These are phyloP conservation scores for Solanum megistacrolobum DNA, from an alignment of 257 asterid species.

Conservation along the genomic window DNA sequence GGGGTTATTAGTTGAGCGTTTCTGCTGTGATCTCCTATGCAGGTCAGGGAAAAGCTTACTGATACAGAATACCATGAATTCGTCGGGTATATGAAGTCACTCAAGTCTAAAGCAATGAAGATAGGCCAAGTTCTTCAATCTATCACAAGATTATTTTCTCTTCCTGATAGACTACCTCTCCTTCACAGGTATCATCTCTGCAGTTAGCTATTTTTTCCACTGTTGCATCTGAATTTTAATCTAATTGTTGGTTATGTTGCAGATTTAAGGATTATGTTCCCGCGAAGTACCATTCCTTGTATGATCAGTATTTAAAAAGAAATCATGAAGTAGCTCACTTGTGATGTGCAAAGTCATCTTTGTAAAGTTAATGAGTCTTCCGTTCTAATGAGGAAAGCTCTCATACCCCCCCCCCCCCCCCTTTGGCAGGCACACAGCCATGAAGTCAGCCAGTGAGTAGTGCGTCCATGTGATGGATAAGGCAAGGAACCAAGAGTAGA, in stretches of 20 bases:
- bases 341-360: background rate
- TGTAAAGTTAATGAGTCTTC: background rate
- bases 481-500: background rate
- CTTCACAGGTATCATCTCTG: slow-evolving; percentile 55
- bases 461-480: background rate
- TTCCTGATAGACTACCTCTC: slow-evolving; percentile 70
- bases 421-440: background rate
- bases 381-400: background rate
- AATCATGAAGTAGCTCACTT: slow-evolving; percentile 16
- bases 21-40: slow-evolving; percentile 14
- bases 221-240: background rate
- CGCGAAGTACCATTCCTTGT: slow-evolving; percentile 50
- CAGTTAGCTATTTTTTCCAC: background rate
- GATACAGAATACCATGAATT: slow-evolving; percentile 74
- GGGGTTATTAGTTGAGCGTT: slow-evolving; percentile 5
- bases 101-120: slow-evolving; percentile 77
- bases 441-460: background rate
- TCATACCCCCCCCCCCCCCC: background rate
- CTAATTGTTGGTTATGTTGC: slow-evolving; percentile 20
- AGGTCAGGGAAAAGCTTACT: slow-evolving; percentile 80
- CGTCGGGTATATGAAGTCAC: slow-evolving; percentile 62
- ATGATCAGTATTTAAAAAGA: slow-evolving; percentile 44
- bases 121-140: slow-evolving; percentile 70
- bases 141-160: slow-evolving; percentile 63
- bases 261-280: slow-evolving; percentile 90